phyloP scores from a whole-genome alignment of 129 eudicot species.

The Flaveria trinervia region DNA sequence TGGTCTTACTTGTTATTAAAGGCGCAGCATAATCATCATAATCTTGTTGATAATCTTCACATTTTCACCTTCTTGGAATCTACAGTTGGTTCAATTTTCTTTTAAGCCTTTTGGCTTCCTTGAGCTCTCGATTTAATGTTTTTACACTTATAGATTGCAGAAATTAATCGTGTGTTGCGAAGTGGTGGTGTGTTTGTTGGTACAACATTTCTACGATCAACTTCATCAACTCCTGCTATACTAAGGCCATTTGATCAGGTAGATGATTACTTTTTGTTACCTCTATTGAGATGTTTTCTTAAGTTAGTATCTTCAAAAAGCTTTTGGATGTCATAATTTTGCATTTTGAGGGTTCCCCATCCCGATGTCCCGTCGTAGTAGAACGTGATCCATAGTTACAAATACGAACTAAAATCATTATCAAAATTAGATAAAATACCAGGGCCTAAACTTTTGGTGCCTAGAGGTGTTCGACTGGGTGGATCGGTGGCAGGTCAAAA shows the following conservation, averaged over 20 bases:
- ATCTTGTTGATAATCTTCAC: slow-evolving; percentile 7
- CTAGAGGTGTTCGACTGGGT: not conserved
- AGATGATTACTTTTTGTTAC: slow-evolving; percentile 23
- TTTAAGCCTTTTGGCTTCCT: not conserved
- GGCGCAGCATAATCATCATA: not conserved
- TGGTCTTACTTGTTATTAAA: too few relatives aligned
- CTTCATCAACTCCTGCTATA: slow-evolving; percentile 60
- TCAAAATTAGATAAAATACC: not conserved
- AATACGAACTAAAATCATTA: too few relatives aligned
- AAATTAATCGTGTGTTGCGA: slow-evolving; percentile 82
- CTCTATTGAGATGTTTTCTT: not conserved
- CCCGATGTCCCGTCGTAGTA: not conserved
- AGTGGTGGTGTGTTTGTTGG: slow-evolving; percentile 94
- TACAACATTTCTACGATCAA: slow-evolving; percentile 74
- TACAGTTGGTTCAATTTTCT: not conserved
- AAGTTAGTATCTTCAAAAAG: not conserved
- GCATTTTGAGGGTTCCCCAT: not conserved
- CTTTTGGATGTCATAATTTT: not conserved
- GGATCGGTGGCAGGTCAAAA: not conserved
- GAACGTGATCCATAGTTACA: slow-evolving; percentile 1
- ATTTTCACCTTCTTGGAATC: not conserved
- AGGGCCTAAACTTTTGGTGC: slow-evolving; percentile 1
- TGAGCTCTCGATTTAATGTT: not conserved
- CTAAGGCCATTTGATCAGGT: slow-evolving; percentile 72
- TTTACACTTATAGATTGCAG: slow-evolving; percentile 65